Conservation (phyloP, 2,329 filamentous ascomycete species). For the Pseudocercospora eumusae region DNA sequence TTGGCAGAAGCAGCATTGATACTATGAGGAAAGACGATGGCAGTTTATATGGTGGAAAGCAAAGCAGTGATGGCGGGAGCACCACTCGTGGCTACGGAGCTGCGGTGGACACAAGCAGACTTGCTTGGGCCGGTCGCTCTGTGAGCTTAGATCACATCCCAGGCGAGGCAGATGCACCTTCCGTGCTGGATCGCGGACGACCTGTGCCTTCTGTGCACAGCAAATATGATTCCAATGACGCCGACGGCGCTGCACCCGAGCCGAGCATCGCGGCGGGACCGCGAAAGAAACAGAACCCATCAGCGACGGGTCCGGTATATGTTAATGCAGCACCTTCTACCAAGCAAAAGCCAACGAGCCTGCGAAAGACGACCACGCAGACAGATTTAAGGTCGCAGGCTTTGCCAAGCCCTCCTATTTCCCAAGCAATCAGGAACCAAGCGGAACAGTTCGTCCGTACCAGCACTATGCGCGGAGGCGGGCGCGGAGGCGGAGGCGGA, state of each 20-base stretch:
- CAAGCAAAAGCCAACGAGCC: slow-evolving; percentile 27
- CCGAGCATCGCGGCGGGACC: slow-evolving; percentile 82
- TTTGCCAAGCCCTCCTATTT: slow-evolving; percentile 34
- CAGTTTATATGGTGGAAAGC: slow-evolving; percentile 19
- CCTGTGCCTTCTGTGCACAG: slow-evolving; percentile 49
- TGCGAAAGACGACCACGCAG: slow-evolving; percentile 39
- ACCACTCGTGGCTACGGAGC: slow-evolving; percentile 50
- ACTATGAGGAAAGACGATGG: slow-evolving; percentile 20
- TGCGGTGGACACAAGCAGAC: slow-evolving; percentile 60
- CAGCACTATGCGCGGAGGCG: slow-evolving; percentile 42
- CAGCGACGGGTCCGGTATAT: slow-evolving; percentile 40
- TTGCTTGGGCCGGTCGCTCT: slow-evolving; percentile 54
- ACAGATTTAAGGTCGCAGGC: slow-evolving; percentile 34
- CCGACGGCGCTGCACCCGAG: slow-evolving; percentile 76
- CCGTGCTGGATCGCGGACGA: slow-evolving; percentile 48
- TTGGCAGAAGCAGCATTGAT: slow-evolving; percentile 29
- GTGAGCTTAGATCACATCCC: slow-evolving; percentile 74
- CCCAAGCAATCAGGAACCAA: slow-evolving; percentile 48
- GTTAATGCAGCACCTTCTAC: slow-evolving; percentile 32
- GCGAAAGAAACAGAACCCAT: slow-evolving; percentile 53
- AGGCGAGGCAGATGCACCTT: slow-evolving; percentile 44
- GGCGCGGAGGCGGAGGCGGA: no score
- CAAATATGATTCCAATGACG: slow-evolving; percentile 49
- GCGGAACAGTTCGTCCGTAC: slow-evolving; percentile 53
- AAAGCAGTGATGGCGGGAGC: slow-evolving; percentile 24